Conservation (phyloP, 257 asterid species). For the Sherardia arvensis region DNA sequence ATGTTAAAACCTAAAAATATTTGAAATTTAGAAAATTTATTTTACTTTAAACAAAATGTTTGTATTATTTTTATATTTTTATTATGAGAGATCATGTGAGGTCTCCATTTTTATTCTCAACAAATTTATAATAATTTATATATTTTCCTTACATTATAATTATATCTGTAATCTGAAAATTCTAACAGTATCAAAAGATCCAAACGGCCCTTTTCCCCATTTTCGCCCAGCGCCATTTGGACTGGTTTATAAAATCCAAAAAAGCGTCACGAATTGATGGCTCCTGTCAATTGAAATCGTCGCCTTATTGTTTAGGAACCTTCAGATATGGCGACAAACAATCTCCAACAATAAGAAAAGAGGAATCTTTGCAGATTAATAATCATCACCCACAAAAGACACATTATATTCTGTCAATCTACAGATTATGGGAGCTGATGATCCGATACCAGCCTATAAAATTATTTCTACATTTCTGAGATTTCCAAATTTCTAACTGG, state of each 20-base stretch:
- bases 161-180: not conserved
- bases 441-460: not conserved
- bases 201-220: not conserved
- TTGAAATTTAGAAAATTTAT: no score
- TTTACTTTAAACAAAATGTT: no score
- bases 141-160: no score
- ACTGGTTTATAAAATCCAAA: not conserved
- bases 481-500: not conserved
- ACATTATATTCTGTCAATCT: not conserved
- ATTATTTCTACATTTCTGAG: no score
- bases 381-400: not conserved
- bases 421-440: not conserved
- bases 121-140: no score
- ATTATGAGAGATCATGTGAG: no score
- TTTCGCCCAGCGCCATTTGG: not conserved
- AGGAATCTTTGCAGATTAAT: not conserved
- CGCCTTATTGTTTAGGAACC: conserved; percentile 6
- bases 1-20: no score
- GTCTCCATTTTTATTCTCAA: no score
- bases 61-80: no score
- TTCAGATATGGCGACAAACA: conserved; percentile 6
- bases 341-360: not conserved
- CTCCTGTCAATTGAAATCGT: not conserved
- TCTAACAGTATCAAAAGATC: not conserved
- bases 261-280: not conserved